Evolutionary conservation across 441 rosid genomes (phyloP), one percentile per base, ranked within the genome.

Genomic region (Populus hybrid): DNA sequence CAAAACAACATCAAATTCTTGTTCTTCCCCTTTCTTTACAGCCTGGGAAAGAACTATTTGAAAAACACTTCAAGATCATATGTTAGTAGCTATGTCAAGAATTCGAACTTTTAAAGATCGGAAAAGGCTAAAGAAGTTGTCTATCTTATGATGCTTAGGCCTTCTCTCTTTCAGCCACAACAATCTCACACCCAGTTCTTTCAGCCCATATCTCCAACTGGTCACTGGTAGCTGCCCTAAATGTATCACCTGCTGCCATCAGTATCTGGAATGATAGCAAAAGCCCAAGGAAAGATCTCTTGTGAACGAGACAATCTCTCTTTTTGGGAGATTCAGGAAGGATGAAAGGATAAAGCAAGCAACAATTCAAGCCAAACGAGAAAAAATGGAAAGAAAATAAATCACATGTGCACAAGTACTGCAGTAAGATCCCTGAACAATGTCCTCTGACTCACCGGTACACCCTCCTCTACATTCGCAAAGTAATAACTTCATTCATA

Each of bases 121-220:
- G 36, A 1, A 78, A 68, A 65, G 8, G 35, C 74, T 77, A 50
- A 26, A 70, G 28, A 40, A 1, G 21, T 71, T 67, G 23, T 74
- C 82, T 75, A 95, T 97, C 98, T 91, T 95, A 76, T 81, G 99
- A 87, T 80, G 98, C 97, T 88, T 93, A 91, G 73, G 94, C 91
- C 35, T 95, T 92, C 78, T 86, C 93, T 77, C 76, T 74, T 79
- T 89, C 90, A 75, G 93, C 96, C 53, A 86, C 85, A 81, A 90
- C 97, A 85, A 91, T 94, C 83, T 91, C 96, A 77, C 97, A 92
- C 40, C 89, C 94, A 24, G 96, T 87, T 83, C 96, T 89, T 88
- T 91, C 93, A 20, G 96, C 94, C 98, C 96, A 92, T 75, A 95
- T 92, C 86, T 95, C 98, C 63, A 95, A 87, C 86, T 92, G 95